Evolutionary conservation across 164 flowering plant species (phyloP).

Genomic region (Liriodendron chinense): DNA sequence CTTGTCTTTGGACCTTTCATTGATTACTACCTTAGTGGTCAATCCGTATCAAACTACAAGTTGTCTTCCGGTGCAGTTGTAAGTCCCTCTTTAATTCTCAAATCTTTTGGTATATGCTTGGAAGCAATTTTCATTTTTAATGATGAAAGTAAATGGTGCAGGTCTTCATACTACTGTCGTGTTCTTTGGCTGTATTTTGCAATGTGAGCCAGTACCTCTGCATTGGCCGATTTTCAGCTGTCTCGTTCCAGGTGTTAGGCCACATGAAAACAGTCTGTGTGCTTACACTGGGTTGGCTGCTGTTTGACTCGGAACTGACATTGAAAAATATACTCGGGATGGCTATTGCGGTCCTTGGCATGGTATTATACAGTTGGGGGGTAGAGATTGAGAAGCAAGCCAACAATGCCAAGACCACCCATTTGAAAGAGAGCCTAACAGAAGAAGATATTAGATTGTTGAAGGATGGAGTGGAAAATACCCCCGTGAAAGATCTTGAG

Average conservation of each 20-base stretch:
- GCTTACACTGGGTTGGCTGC: slow-evolving; percentile 45
- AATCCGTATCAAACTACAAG: slow-evolving; percentile 51
- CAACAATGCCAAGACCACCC: slow-evolving; percentile 26
- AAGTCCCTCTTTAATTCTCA: slow-evolving; percentile 25
- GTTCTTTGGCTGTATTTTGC: slow-evolving; percentile 51
- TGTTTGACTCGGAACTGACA: slow-evolving; percentile 42
- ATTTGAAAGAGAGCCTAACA: slow-evolving; percentile 23
- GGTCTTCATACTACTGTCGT: slow-evolving; percentile 49
- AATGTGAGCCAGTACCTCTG: slow-evolving; percentile 55
- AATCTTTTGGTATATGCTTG: not conserved
- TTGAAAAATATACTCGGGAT: slow-evolving; percentile 50
- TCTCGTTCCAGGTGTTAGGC: slow-evolving; percentile 56
- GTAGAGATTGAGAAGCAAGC: slow-evolving; percentile 41
- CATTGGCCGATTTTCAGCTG: slow-evolving; percentile 58
- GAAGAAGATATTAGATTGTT: slow-evolving; percentile 33
- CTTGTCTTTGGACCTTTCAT: slow-evolving; percentile 74
- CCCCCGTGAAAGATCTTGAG: slow-evolving; percentile 27
- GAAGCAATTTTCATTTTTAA: not conserved
- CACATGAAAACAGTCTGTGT: slow-evolving; percentile 59
- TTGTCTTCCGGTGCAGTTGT: slow-evolving; percentile 63
- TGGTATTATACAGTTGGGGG: slow-evolving; percentile 53
- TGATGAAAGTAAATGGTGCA: slow-evolving; percentile 17
- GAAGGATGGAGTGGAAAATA: slow-evolving; percentile 29
- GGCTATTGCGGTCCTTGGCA: slow-evolving; percentile 47
- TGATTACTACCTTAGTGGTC: slow-evolving; percentile 71